A percentile compares a stretch with the other conserved stretches of the same genome.
Evolutionary conservation across 2,329 filamentous ascomycete species (phyloP).

Genomic region (Talaromyces funiculosus): DNA sequence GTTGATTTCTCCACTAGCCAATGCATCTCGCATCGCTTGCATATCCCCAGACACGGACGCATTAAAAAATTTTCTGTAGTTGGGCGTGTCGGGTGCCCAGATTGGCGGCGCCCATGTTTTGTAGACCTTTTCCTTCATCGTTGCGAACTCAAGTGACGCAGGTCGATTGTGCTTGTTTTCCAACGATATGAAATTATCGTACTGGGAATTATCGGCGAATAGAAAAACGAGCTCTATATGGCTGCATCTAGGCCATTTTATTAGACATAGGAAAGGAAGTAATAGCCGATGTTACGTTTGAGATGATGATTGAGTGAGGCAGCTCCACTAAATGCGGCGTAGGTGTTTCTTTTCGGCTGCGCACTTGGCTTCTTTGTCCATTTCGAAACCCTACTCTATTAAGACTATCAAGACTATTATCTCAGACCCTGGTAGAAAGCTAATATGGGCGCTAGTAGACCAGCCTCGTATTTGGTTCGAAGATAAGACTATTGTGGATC

Average conservation of each 20-base stretch:
- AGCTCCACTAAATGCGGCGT: background rate
- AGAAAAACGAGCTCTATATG: background rate
- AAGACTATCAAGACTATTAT: too few relatives aligned
- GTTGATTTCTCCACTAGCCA: background rate
- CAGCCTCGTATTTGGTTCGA: background rate
- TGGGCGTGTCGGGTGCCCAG: slow-evolving; percentile 3
- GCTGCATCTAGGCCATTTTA: background rate
- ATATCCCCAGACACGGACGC: slow-evolving; percentile 1
- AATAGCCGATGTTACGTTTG: too few relatives aligned
- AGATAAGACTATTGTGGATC: background rate
- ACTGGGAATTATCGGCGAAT: background rate
- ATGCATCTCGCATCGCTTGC: background rate
- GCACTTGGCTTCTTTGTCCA: background rate
- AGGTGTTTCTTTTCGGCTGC: background rate
- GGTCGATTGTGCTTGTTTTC: background rate
- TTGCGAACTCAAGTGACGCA: background rate
- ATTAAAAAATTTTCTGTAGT: slow-evolving; percentile 4
- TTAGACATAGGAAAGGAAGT: background rate
- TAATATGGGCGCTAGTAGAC: background rate
- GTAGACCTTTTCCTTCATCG: background rate
- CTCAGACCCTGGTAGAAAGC: background rate
- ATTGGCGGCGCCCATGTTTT: background rate
- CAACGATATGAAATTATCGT: background rate
- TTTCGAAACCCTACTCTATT: too few relatives aligned
- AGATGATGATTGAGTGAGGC: background rate